Conservation (phyloP, 306 rosid genomes). For the Vigna trinervia region DNA sequence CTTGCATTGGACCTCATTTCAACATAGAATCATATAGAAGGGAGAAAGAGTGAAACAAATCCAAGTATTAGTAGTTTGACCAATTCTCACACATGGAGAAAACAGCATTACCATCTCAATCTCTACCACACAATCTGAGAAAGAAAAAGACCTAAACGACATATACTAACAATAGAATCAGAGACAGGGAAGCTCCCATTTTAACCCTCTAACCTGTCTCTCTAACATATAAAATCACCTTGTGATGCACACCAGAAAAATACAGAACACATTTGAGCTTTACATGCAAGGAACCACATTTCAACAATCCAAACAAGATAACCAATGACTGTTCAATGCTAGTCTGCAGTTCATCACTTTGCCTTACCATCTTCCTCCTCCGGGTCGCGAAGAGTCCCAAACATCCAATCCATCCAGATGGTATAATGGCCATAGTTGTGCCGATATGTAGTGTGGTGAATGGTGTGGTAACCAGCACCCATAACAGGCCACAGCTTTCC, state of each 20-base stretch:
- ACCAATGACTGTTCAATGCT: not conserved
- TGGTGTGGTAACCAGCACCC: constrained; percentile 99
- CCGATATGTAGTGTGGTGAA: constrained; percentile 92
- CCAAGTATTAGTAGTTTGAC: not conserved
- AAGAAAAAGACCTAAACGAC: constrained; percentile 40
- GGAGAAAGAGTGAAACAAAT: not conserved
- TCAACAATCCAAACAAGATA: constrained; percentile 8
- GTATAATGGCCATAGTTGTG: constrained; percentile 95
- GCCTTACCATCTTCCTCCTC: constrained; percentile 58
- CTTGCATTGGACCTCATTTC: no score
- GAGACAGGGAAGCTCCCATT: constrained; percentile 20
- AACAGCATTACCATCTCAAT: constrained; percentile 21
- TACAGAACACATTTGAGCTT: constrained; percentile 37
- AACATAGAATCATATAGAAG: not conserved
- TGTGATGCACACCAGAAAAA: constrained; percentile 32
- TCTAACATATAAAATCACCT: constrained; percentile 23
- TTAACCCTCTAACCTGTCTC: constrained; percentile 30
- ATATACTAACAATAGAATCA: constrained; percentile 30
- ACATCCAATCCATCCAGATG: constrained; percentile 98
- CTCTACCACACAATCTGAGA: constrained; percentile 24
- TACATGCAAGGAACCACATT: constrained; percentile 35
- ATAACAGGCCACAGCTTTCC: constrained; percentile 82
- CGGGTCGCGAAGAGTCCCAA: constrained; percentile 87
- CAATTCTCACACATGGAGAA: constrained; percentile 14
- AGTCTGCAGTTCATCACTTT: constrained; percentile 42